Evolutionary conservation across 2,329 filamentous ascomycete genomes (phyloP).

Genomic region (Xylaria sp.): DNA sequence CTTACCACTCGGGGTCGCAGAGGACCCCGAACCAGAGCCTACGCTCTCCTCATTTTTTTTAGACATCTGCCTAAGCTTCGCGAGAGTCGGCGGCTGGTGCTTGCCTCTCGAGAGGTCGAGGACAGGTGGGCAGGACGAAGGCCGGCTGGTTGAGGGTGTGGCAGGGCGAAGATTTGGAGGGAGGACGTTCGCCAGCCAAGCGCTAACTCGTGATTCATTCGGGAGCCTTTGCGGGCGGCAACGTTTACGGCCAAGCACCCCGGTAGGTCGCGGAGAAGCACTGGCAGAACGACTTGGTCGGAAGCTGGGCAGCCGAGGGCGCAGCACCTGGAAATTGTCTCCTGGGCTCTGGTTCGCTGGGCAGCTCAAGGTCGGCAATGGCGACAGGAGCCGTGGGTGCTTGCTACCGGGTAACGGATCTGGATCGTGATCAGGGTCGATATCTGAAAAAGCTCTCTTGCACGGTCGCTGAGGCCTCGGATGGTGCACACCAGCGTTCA

Average conservation of each 20-base stretch:
- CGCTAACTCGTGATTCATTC: neutral
- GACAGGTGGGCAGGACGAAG: neutral
- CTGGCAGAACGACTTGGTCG: neutral
- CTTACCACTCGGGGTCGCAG: neutral
- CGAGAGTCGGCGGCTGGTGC: neutral
- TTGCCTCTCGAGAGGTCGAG: neutral
- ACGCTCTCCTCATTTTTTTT: neutral
- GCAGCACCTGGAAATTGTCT: too few relatives aligned
- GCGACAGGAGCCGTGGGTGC: neutral
- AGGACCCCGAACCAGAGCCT: neutral
- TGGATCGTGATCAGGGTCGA: neutral
- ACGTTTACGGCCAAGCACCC: neutral
- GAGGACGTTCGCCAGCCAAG: neutral
- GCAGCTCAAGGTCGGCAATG: too few relatives aligned
- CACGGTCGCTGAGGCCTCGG: neutral
- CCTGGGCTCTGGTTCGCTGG: too few relatives aligned
- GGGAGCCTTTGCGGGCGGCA: neutral
- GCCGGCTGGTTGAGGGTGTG: neutral
- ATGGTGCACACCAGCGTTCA: neutral
- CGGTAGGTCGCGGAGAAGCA: neutral
- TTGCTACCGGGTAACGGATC: neutral
- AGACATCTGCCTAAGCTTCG: neutral
- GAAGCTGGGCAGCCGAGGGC: neutral
- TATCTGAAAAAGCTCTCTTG: neutral
- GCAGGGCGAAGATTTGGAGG: neutral